Evolutionary conservation across 1,139 yeast species (phyloP), one percentile per base, ranked within the genome.

Genomic region (Barnettozyma hawaiiensis): DNA sequence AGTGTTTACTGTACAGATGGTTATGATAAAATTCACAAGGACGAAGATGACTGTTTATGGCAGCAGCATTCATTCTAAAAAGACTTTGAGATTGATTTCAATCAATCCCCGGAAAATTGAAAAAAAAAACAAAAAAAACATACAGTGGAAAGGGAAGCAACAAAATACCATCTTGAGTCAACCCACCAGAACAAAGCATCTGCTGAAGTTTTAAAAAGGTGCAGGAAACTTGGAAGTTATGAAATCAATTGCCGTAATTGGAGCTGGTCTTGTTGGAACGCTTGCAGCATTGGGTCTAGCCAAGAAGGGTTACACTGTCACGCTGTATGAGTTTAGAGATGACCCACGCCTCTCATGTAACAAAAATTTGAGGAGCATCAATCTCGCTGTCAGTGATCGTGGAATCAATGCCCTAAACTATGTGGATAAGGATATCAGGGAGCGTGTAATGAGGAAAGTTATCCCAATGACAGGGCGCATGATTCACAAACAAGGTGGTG

Each of bases 251-350:
- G 85, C 77, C 1, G 70, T 82, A 31, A 74, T 81, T 12, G 90
- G 94, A 1, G 96, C 95, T 1, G 97, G 97, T 0, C 75, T 86
- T 4, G 97, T 90, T 4, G 97, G 97, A 1, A 76, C 94, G 43
- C 69, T 87, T n/a, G 76, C 92, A 0, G 95, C 96, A 0, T 63
- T 90, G 20, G 95, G 92, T 0, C 72, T 90, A 39, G 77, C 81
- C 4, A 69, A 78, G 43, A 72, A 76, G 47, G 96, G 96, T n/a
- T 83, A 75, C 60, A 52, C 73, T 0, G 97, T 90, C 12, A 70
- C 79, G 0, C 60, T 90, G 7, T 84, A 76, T 53, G 97, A 90
- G 51, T 67, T 77, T 12, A 67, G 86, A 39, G 51, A 42, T 22
- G 57, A 54, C 32, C 57, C 58, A 11, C 46, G 58, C 31, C 39